These are phyloP conservation scores for grape (Vitis vinifera) DNA, from an alignment of 164 flowering plant species.

Conservation along the genomic window DNA sequence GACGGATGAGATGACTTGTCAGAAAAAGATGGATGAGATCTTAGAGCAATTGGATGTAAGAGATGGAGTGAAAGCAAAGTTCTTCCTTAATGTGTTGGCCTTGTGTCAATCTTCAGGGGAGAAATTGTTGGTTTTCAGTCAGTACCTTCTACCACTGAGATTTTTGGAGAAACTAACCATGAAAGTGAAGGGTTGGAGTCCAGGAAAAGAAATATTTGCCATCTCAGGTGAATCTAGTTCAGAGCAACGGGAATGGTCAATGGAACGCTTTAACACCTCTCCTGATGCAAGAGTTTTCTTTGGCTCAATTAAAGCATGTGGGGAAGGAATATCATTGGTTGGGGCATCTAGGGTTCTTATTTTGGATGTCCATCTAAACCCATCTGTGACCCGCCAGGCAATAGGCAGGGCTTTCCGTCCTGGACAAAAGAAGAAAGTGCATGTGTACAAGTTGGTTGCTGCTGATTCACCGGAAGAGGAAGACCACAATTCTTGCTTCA, in stretches of 20 bases:
- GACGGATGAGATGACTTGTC: conserved; percentile 23
- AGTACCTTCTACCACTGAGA: conserved; percentile 74
- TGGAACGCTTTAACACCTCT: conserved; percentile 76
- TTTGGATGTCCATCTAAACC: conserved; percentile 82
- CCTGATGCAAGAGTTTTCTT: conserved; percentile 75
- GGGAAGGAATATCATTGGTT: conserved; percentile 91
- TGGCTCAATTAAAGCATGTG: conserved; percentile 92
- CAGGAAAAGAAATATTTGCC: conserved; percentile 62
- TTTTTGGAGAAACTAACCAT: conserved; percentile 67
- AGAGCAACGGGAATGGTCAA: conserved; percentile 57
- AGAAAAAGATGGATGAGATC: conserved; percentile 34
- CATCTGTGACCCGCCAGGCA: conserved; percentile 87
- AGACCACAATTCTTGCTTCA: conserved; percentile 62
- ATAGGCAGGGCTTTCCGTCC: conserved; percentile 95
- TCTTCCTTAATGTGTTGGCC: conserved; percentile 62
- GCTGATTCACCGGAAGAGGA: conserved; percentile 79
- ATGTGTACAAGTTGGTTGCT: conserved; percentile 69
- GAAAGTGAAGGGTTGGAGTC: conserved; percentile 57
- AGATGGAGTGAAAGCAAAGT: conserved; percentile 90
- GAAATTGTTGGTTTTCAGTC: conserved; percentile 86
- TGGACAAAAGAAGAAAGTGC: conserved; percentile 76
- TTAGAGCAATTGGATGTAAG: conserved; percentile 43
- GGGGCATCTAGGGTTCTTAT: conserved; percentile 87
- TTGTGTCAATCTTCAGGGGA: conserved; percentile 74
- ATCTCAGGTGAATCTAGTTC: conserved; percentile 70